Evolutionary conservation across 768 basidiomycete species (phyloP).

Genomic region (Podaxis sp.): DNA sequence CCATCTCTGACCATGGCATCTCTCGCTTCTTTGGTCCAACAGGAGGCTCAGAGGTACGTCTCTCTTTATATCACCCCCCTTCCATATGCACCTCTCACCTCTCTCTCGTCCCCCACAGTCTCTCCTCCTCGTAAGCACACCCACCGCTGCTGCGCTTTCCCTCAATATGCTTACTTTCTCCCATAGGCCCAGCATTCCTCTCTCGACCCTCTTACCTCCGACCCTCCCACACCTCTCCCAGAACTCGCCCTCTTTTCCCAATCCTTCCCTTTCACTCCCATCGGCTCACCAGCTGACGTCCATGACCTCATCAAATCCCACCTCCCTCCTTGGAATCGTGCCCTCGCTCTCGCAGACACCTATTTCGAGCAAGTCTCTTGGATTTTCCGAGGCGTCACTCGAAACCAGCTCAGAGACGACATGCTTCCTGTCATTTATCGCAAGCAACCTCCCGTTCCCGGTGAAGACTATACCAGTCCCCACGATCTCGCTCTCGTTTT

Average conservation of each 20-base stretch:
- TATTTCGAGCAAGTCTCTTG: constrained; percentile 62
- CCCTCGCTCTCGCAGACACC: constrained; percentile 52
- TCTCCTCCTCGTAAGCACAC: constrained; percentile 20
- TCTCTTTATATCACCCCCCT: background rate
- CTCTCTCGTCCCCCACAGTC: constrained; percentile 16
- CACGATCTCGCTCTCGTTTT: constrained; percentile 53
- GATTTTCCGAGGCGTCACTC: constrained; percentile 57
- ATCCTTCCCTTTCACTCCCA: constrained; percentile 61
- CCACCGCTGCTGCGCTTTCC: constrained; percentile 11
- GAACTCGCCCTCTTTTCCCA: constrained; percentile 49
- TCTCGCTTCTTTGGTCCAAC: constrained; percentile 66
- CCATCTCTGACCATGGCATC: constrained; percentile 55
- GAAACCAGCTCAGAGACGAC: constrained; percentile 64
- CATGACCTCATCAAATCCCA: constrained; percentile 47
- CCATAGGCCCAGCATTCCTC: constrained; percentile 23
- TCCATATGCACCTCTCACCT: background rate
- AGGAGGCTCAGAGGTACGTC: constrained; percentile 61
- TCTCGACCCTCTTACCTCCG: constrained; percentile 18
- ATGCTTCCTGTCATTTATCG: constrained; percentile 60
- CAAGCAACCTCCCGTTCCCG: constrained; percentile 37
- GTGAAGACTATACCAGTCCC: constrained; percentile 32
- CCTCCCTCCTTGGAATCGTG: constrained; percentile 50
- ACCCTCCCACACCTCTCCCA: constrained; percentile 20
- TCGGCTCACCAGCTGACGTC: constrained; percentile 42
- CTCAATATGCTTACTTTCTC: constrained; percentile 14